Evolutionary conservation across 306 rosid species (phyloP).

Genomic region (Pterocarpus santalinus): DNA sequence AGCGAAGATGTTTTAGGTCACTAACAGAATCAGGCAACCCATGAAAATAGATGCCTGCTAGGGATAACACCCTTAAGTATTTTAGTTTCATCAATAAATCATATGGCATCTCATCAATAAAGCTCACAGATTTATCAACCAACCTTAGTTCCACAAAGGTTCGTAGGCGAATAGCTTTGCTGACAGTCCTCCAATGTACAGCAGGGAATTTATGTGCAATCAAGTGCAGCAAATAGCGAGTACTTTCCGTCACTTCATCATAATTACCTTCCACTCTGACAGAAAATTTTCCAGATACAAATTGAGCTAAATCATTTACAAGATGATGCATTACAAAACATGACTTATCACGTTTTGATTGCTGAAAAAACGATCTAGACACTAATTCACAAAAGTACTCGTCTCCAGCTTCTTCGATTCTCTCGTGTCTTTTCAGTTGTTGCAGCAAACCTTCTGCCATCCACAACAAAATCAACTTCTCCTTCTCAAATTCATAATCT

Average conservation of each 20-base stretch:
- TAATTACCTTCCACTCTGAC: slow-evolving; percentile 32
- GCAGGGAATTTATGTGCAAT: neutral
- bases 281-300: slow-evolving; percentile 45
- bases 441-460: slow-evolving; percentile 48
- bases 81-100: neutral
- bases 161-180: slow-evolving; percentile 1
- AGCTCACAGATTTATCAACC: neutral
- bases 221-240: slow-evolving; percentile 14
- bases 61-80: slow-evolving; percentile 20
- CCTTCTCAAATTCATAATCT: slow-evolving; percentile 29
- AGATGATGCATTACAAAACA: slow-evolving; percentile 49
- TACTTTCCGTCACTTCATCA: neutral
- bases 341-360: neutral
- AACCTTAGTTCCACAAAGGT: neutral
- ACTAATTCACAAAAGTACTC: slow-evolving; percentile 46
- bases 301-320: slow-evolving; percentile 48
- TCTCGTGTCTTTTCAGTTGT: slow-evolving; percentile 18
- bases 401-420: slow-evolving; percentile 47
- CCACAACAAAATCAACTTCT: neutral
- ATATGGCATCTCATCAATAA: neutral
- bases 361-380: slow-evolving; percentile 51
- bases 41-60: neutral
- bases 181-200: neutral
- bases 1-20: slow-evolving; percentile 30
- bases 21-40: neutral